These are phyloP conservation scores for Ceratopteris richardii DNA, from an alignment of 75 land plant genomes.

Conservation along the genomic window DNA sequence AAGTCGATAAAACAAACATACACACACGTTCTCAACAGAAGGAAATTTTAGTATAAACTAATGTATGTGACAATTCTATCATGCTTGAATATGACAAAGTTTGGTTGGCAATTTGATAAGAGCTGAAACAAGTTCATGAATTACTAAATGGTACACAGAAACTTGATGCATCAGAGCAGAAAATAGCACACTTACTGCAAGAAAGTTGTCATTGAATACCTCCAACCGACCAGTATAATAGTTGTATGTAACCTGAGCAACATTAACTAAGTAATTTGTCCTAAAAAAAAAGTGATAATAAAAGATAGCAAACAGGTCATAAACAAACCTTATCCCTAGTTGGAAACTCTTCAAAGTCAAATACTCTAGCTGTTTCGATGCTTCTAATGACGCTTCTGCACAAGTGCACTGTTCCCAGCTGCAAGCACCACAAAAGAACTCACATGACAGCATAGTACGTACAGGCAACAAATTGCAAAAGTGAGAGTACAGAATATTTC, in stretches of 20 bases:
- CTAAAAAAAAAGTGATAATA: background rate
- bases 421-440: constrained; percentile 10
- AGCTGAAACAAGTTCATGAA: too few relatives aligned
- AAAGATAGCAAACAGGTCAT: background rate
- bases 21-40: too few relatives aligned
- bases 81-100: too few relatives aligned
- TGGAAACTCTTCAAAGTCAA: constrained; percentile 99
- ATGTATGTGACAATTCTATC: too few relatives aligned
- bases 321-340: constrained; percentile 61
- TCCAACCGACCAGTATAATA: constrained; percentile 98
- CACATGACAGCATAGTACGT: background rate
- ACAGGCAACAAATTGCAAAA: background rate
- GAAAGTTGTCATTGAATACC: constrained; percentile 92
- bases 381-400: constrained; percentile 98
- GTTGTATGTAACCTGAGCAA: constrained; percentile 88
- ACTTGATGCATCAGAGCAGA: too few relatives aligned
- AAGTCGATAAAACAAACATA: too few relatives aligned
- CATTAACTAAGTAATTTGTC: background rate
- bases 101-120: too few relatives aligned
- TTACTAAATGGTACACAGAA: too few relatives aligned
- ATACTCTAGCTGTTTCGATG: constrained; percentile 94
- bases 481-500: background rate
- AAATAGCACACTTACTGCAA: constrained; percentile 60
- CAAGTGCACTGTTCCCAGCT: constrained; percentile 99
- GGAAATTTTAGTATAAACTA: too few relatives aligned